Evolutionary conservation across 2,329 filamentous ascomycete species (phyloP).

Genomic region (Colletotrichum musicola): DNA sequence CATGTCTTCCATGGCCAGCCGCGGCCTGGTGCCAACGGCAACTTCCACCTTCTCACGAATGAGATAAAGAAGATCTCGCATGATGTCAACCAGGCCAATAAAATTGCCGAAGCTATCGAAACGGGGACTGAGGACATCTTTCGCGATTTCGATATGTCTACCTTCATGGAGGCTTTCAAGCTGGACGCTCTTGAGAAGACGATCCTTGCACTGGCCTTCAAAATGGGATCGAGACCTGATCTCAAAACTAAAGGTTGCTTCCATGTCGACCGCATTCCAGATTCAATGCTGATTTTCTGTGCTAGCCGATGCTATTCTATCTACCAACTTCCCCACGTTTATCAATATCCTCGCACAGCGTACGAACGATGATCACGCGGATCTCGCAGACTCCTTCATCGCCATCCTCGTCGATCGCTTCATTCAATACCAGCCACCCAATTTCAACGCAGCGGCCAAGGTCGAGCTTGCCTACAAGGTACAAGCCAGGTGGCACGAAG

Average conservation of each 20-base stretch:
- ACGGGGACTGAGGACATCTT: conserved; percentile 92
- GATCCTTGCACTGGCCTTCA: conserved; percentile 89
- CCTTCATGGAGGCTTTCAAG: conserved; percentile 96
- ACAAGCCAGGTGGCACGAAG: conserved; percentile 75
- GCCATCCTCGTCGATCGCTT: conserved; percentile 87
- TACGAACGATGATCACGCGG: conserved; percentile 72
- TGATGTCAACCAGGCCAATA: conserved; percentile 84
- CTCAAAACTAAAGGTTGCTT: conserved; percentile 86
- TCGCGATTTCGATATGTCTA: conserved; percentile 94
- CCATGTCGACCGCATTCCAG: conserved; percentile 36
- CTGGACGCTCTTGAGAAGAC: conserved; percentile 90
- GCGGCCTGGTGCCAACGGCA: conserved; percentile 81
- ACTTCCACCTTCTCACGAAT: conserved; percentile 83
- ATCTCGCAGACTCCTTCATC: conserved; percentile 77
- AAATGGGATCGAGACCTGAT: conserved; percentile 82
- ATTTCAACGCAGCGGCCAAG: conserved; percentile 82
- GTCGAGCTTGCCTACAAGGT: conserved; percentile 77
- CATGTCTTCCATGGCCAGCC: conserved; percentile 89
- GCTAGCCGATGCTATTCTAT: conserved; percentile 89
- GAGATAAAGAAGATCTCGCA: conserved; percentile 90
- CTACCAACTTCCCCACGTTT: conserved; percentile 82
- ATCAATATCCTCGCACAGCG: conserved; percentile 79
- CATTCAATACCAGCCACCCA: conserved; percentile 86
- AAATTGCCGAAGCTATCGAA: conserved; percentile 94
- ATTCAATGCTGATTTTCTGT: conserved; percentile 59